Evolutionary conservation across 345 rosid species (phyloP).

Genomic region (Brassica nigra): DNA sequence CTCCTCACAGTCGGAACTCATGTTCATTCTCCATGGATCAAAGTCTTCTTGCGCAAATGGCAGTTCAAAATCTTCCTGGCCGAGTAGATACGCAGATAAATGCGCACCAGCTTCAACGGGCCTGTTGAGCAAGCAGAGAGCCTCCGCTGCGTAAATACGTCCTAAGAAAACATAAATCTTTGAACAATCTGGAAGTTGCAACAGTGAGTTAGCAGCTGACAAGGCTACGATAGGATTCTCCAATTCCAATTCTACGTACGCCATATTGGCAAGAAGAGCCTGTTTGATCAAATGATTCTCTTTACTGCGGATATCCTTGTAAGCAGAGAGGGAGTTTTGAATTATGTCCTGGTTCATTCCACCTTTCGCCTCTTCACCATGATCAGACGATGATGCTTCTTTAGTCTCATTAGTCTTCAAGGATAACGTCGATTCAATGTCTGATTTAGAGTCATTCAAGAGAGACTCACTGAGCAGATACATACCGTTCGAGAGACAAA

Average conservation of each 20-base stretch:
- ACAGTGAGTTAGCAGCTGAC: slow-evolving; percentile 64
- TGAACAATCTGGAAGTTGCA: slow-evolving; percentile 70
- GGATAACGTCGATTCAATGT: slow-evolving; percentile 45
- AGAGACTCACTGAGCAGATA: slow-evolving; percentile 60
- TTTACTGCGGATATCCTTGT: slow-evolving; percentile 50
- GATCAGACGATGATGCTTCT: slow-evolving; percentile 47
- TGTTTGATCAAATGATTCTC: slow-evolving; percentile 69
- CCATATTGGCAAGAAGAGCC: slow-evolving; percentile 76
- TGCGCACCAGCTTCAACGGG: slow-evolving; percentile 81
- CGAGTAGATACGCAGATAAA: slow-evolving; percentile 65
- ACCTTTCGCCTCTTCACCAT: slow-evolving; percentile 72
- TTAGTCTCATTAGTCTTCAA: slow-evolving; percentile 51
- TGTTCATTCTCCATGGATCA: slow-evolving; percentile 59
- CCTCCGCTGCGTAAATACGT: slow-evolving; percentile 89
- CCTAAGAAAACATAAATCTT: slow-evolving; percentile 74
- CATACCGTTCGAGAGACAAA: slow-evolving; percentile 77
- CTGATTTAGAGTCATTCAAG: slow-evolving; percentile 47
- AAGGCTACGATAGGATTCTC: slow-evolving; percentile 83
- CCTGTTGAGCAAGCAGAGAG: slow-evolving; percentile 82
- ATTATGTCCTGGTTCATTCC: slow-evolving; percentile 66
- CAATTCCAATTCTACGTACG: slow-evolving; percentile 85
- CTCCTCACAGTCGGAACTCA: slow-evolving; percentile 67
- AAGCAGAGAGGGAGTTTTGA: slow-evolving; percentile 60
- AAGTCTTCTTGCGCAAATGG: slow-evolving; percentile 77
- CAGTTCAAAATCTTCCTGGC: slow-evolving; percentile 56